Evolutionary conservation across 2,329 filamentous ascomycete species (phyloP), one percentile per base, ranked within the genome.

Genomic region (Aspergillus pseudonomiae): DNA sequence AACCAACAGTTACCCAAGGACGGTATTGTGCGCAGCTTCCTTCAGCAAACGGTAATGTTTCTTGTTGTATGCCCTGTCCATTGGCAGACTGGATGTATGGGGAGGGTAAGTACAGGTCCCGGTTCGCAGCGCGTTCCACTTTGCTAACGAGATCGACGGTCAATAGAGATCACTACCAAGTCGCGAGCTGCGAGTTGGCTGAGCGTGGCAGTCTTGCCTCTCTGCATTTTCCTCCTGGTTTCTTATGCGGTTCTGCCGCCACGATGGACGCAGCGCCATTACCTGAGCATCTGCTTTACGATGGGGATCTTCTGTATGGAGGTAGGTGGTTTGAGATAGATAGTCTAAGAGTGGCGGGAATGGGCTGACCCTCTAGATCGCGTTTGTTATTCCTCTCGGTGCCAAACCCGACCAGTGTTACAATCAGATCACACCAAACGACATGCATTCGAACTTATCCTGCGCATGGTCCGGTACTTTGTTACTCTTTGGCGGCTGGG

Each of bases 41-140:
- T 10, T 61, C 71, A 5, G 68, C 85, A 28, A 74, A 81, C 6
- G 77, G 79, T 12, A 82, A 82, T 41, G 70, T 88, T 5, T 83
- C 82, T 41, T 99, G 95, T 77, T 99, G 95, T 77, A 79, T 99
- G 62, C 95, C 95, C 65, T 99, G 95, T 77, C 95, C 95, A 36
- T 84, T 92, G 73, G 91, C 91, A 12, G 87, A 94, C 62, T 98
- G 91, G 89, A 79, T 86, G 48, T 90, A 90, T 70, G 82, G 84
- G 26, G 79, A 86, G 63, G 80, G 85, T 88, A 75, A 63, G 70
- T 70, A 19, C 26, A 16, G 16, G 48, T 16, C 34, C 16, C 19
- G 32, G 16, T 28, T 12, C 34, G 14, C 7, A 6, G 12, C 50
- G 21, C 16, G 24, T 21, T 4, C 1, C 4, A 9, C 10, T 36